phyloP scores from a whole-genome alignment of 495 filamentous ascomycete genomes.

The Aspergillus nidulans region DNA sequence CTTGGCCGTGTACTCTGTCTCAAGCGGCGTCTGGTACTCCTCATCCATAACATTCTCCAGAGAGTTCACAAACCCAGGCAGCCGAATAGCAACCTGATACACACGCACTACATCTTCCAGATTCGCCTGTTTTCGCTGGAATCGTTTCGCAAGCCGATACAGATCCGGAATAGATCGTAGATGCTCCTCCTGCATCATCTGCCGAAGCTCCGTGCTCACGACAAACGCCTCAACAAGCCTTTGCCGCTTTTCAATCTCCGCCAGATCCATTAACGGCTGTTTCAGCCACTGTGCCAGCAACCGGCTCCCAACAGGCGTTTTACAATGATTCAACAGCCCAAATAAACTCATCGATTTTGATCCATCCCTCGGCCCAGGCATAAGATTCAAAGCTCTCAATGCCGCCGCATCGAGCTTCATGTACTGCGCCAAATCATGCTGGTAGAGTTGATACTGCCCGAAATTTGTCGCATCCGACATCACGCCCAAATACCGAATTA shows the following conservation, averaged over 20 bases:
- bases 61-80: slow-evolving; percentile 85
- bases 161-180: slow-evolving; percentile 90
- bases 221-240: slow-evolving; percentile 95
- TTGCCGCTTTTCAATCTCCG: slow-evolving; percentile 86
- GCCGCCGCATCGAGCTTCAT: slow-evolving; percentile 99
- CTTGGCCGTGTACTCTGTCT: slow-evolving; percentile 83
- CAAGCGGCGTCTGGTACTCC: slow-evolving; percentile 79
- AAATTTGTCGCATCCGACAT: slow-evolving; percentile 91
- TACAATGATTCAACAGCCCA: slow-evolving; percentile 94
- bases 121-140: slow-evolving; percentile 84
- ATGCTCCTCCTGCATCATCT: slow-evolving; percentile 98
- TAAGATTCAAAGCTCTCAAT: slow-evolving; percentile 88
- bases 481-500: slow-evolving; percentile 94
- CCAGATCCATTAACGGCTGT: slow-evolving; percentile 89
- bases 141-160: slow-evolving; percentile 89
- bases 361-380: slow-evolving; percentile 92
- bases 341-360: slow-evolving; percentile 97
- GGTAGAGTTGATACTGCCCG: slow-evolving; percentile 93
- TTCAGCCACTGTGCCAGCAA: slow-evolving; percentile 95
- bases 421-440: slow-evolving; percentile 94
- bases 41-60: slow-evolving; percentile 96
- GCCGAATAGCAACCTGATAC: slow-evolving; percentile 88
- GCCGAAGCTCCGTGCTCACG: slow-evolving; percentile 85
- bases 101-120: slow-evolving; percentile 93
- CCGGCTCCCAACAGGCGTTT: slow-evolving; percentile 87